Base-by-base conservation (phyloP, 495 filamentous ascomycete species). In the Sphaerosporella brunnea region DNA sequence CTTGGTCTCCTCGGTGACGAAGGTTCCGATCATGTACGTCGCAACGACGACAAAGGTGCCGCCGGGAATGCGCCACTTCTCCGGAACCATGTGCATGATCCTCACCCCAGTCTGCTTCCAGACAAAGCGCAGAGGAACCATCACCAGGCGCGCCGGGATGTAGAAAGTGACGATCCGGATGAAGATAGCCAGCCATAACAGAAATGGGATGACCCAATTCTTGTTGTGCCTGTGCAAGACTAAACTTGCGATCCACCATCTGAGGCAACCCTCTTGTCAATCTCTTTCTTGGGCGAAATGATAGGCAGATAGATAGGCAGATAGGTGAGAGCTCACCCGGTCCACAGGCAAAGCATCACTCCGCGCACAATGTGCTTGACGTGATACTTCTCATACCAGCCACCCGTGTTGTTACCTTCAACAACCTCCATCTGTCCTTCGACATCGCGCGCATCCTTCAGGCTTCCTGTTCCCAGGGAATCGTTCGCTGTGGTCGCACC, bases 211-310 rank as follows among this genome's bases (percentile, higher is more conserved):
- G 53, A 93, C 53, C 86, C 86, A 94, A 11, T 61, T 61, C 55
- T 74, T 71, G 58, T 84, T 79, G 54, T 79, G 52, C 16, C 78
- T 74, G 60, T 82, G 80, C 36, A 79, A 66, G 49, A 87, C 67
- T 16, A 93, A 69, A 34, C 80, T 77, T 36, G 77, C 80, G 48
- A 90, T 86, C 84, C 83, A 93, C 86, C 86, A 93, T 44, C 82
- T 85, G 55, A 19, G 30, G 28, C 35, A n/a, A n/a, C 23, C 19
- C 48, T 39, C 45, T 23, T 48, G 10, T 48, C 18, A 45, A n/a
- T n/a, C n/a, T n/a, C n/a, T n/a, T n/a, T n/a, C n/a, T n/a, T n/a
- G n/a, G n/a, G n/a, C n/a, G n/a, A n/a, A n/a, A n/a, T n/a, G n/a
- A n/a, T n/a, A n/a, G n/a, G n/a, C n/a, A n/a, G n/a, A n/a, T n/a